These are phyloP conservation scores for Withania somnifera DNA, from an alignment of 305 asterid genomes.

Conservation along the genomic window DNA sequence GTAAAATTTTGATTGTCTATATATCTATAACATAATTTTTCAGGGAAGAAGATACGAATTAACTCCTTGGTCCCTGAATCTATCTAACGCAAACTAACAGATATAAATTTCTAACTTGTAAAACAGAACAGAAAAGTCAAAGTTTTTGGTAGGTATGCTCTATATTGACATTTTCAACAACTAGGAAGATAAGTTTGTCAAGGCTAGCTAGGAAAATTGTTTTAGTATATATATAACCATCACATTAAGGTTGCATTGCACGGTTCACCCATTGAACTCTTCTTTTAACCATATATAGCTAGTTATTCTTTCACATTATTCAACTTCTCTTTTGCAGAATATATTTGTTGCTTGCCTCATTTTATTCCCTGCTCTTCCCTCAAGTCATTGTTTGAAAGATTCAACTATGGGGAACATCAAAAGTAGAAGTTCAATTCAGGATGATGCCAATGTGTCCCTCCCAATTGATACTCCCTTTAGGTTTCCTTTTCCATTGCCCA, in stretches of 20 bases:
- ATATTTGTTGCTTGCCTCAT: constrained; percentile 2
- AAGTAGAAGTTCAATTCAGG: constrained; percentile 8
- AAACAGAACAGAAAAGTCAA: background rate
- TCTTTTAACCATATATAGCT: background rate
- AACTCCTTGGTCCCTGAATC: background rate
- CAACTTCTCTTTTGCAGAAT: background rate
- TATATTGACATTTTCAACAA: background rate
- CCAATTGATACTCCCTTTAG: constrained; percentile 41
- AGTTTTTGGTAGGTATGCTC: background rate
- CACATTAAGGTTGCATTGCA: background rate
- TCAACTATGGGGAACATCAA: constrained; percentile 26
- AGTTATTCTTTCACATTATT: background rate
- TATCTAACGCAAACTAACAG: background rate
- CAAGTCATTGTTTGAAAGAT: background rate
- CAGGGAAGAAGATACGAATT: background rate
- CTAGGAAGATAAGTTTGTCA: background rate
- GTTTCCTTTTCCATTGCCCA: constrained; percentile 59
- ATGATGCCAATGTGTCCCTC: constrained; percentile 19
- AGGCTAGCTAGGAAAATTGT: background rate
- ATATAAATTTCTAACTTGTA: background rate
- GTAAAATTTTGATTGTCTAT: background rate
- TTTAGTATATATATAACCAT: background rate
- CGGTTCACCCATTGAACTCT: background rate
- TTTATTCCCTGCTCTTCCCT: background rate
- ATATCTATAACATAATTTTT: background rate